A percentile compares a stretch with the other conserved stretches of the same genome.
These are phyloP conservation scores for Thalassia testudinum DNA, from an alignment of 116 monocot genomes.

Conservation along the genomic window DNA sequence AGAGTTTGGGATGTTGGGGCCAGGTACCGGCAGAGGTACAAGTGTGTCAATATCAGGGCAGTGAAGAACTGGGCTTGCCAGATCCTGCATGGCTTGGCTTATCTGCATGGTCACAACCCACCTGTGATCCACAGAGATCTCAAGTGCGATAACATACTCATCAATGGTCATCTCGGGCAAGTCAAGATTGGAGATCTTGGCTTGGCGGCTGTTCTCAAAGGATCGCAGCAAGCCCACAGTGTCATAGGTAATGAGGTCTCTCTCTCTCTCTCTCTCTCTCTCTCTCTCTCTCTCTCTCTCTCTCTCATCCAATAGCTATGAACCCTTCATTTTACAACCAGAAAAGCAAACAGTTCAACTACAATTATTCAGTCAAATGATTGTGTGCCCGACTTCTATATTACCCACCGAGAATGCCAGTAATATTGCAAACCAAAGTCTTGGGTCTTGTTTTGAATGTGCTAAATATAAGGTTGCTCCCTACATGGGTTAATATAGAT, in stretches of 20 bases:
- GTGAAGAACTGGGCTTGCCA: conserved; percentile 84
- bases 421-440: background rate
- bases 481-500: too few relatives aligned
- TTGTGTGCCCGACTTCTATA: too few relatives aligned
- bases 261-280: conserved; percentile 4
- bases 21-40: conserved; percentile 61
- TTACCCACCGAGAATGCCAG: too few relatives aligned
- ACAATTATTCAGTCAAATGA: background rate
- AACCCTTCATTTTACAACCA: too few relatives aligned
- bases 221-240: conserved; percentile 60
- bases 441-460: background rate
- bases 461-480: too few relatives aligned
- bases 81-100: conserved; percentile 58
- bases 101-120: conserved; percentile 68
- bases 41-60: conserved; percentile 39
- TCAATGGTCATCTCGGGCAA: conserved; percentile 79
- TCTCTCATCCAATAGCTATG: background rate
- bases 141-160: conserved; percentile 87
- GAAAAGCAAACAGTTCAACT: too few relatives aligned
- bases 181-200: conserved; percentile 96
- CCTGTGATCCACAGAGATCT: conserved; percentile 91
- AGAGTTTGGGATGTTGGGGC: conserved; percentile 1
- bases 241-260: conserved; percentile 47
- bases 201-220: conserved; percentile 64
- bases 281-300: background rate